Percentiles rank a stretch among this genome's conserved stretches.
Evolutionary conservation across 495 filamentous ascomycete species (phyloP).

Genomic region (Aspergillus saccharolyticus): DNA sequence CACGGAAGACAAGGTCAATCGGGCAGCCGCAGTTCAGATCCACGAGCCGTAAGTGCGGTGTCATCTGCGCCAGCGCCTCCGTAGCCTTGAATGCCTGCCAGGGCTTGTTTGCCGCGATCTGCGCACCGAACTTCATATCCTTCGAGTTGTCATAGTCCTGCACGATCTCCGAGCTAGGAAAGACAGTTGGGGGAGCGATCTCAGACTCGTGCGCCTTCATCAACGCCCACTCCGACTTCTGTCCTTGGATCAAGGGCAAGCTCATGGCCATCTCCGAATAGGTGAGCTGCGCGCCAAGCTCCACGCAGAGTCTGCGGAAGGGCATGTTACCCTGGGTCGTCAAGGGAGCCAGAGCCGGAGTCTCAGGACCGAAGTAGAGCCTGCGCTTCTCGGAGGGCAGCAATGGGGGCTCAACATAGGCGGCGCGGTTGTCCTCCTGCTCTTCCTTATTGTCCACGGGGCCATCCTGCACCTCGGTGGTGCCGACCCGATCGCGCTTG

Average conservation of each 20-base stretch:
- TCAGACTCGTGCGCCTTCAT: conserved; percentile 86
- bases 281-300: conserved; percentile 84
- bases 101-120: conserved; percentile 85
- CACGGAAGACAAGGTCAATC: conserved; percentile 83
- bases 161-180: conserved; percentile 46
- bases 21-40: conserved; percentile 97
- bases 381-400: conserved; percentile 87
- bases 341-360: conserved; percentile 80
- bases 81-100: conserved; percentile 83
- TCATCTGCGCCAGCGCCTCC: conserved; percentile 67
- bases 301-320: conserved; percentile 86
- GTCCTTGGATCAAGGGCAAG: conserved; percentile 82
- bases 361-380: conserved; percentile 89
- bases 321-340: conserved; percentile 97
- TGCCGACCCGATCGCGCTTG: conserved; percentile 19
- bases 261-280: conserved; percentile 99
- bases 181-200: conserved; percentile 54
- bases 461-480: conserved; percentile 21
- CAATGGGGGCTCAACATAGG: conserved; percentile 77
- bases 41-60: conserved; percentile 78
- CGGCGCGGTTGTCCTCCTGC: conserved; percentile 66
- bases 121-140: conserved; percentile 83
- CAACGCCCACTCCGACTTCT: conserved; percentile 89
- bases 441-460: conserved; percentile 33
- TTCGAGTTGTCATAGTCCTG: conserved; percentile 73